A percentile compares a stretch with the other conserved stretches of the same genome.
These are phyloP conservation scores for Knoxdaviesia capensis DNA, from an alignment of 2,329 filamentous ascomycete species.

Conservation along the genomic window DNA sequence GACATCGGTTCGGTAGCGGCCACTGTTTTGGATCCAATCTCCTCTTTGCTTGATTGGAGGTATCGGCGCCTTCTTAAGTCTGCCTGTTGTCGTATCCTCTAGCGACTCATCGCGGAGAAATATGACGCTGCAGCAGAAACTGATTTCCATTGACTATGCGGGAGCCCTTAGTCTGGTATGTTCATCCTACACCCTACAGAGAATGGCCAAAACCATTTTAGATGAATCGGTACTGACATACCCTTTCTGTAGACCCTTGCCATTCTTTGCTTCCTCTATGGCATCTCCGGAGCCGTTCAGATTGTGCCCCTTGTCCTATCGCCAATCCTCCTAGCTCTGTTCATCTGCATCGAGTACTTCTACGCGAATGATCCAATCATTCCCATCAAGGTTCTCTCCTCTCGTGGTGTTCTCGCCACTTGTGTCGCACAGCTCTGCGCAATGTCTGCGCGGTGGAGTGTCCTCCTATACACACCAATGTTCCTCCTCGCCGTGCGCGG, in stretches of 20 bases:
- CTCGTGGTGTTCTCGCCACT: constrained; percentile 49
- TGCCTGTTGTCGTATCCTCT: constrained; percentile 23
- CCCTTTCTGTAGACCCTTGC: constrained; percentile 28
- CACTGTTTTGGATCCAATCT: constrained; percentile 53
- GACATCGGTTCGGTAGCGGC: constrained; percentile 25
- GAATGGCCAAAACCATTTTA: not conserved
- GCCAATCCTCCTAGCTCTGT: constrained; percentile 24
- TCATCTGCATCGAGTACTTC: constrained; percentile 42
- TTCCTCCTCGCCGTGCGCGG: constrained; percentile 59
- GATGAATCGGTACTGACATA: constrained; percentile 1
- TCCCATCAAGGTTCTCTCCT: constrained; percentile 48
- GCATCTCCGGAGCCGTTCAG: constrained; percentile 44
- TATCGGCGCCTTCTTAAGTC: constrained; percentile 39
- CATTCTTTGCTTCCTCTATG: constrained; percentile 53
- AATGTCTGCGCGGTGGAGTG: constrained; percentile 64
- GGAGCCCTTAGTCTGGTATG: constrained; percentile 47
- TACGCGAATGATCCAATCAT: constrained; percentile 53
- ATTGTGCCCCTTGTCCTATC: constrained; percentile 40
- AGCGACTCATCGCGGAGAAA: too few species aligned
- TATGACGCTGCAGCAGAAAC: constrained; percentile 18
- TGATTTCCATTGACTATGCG: constrained; percentile 52
- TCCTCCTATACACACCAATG: constrained; percentile 65
- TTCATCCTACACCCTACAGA: not conserved
- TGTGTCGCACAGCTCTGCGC: constrained; percentile 56
- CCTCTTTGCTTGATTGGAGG: constrained; percentile 43